Conservation (phyloP, 495 filamentous ascomycete genomes). For the Penicillium samsonianum region DNA sequence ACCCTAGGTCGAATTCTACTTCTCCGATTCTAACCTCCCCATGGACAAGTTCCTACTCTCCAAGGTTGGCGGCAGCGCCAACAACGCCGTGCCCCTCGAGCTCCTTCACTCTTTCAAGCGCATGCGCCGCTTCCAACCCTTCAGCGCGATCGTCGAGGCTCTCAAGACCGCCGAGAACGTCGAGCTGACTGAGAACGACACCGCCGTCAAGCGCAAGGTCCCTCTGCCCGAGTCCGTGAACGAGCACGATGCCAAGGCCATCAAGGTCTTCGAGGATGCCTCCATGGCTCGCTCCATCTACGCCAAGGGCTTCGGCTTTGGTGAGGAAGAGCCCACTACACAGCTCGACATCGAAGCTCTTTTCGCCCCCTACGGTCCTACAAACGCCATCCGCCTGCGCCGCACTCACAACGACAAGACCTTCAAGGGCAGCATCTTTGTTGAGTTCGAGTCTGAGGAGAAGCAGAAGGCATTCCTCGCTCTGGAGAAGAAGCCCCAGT, state of each 20-base stretch:
- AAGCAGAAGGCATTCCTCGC: slow-evolving; percentile 74
- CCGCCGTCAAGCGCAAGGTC: slow-evolving; percentile 72
- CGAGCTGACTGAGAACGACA: slow-evolving; percentile 66
- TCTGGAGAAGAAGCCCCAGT: slow-evolving; percentile 78
- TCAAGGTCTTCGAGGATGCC: slow-evolving; percentile 59
- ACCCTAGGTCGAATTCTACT: slow-evolving; percentile 92
- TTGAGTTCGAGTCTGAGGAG: slow-evolving; percentile 80
- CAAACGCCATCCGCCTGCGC: slow-evolving; percentile 84
- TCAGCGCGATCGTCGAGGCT: slow-evolving; percentile 76
- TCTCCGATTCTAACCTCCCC: slow-evolving; percentile 88
- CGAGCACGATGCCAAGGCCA: slow-evolving; percentile 43
- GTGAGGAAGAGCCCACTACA: slow-evolving; percentile 70
- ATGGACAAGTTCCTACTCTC: slow-evolving; percentile 83
- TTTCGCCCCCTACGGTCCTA: slow-evolving; percentile 76
- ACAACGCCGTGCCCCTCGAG: slow-evolving; percentile 75
- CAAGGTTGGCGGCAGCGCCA: slow-evolving; percentile 71
- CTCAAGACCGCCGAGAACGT: slow-evolving; percentile 71
- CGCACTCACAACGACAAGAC: slow-evolving; percentile 61
- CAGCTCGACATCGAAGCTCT: slow-evolving; percentile 94
- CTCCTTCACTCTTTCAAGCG: slow-evolving; percentile 83
- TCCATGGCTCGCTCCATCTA: slow-evolving; percentile 65
- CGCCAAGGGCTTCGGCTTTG: slow-evolving; percentile 92
- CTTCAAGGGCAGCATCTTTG: slow-evolving; percentile 95
- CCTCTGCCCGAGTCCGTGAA: slow-evolving; percentile 55
- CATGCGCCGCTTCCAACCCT: slow-evolving; percentile 89